These are phyloP conservation scores for Auricularia sp. DNA, from an alignment of 768 basidiomycete species.

Conservation along the genomic window DNA sequence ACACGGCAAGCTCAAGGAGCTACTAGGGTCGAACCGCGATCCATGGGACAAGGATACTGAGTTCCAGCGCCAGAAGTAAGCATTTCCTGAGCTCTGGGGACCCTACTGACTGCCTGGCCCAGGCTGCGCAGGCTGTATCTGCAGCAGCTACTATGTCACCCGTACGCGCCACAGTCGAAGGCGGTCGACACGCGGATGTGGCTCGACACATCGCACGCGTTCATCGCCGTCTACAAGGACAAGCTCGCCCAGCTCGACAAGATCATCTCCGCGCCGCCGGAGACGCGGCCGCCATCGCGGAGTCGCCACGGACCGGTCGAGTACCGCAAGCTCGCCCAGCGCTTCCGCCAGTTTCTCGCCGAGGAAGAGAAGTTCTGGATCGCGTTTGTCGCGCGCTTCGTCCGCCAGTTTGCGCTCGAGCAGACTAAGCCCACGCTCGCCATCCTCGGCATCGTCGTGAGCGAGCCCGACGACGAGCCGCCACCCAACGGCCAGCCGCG, in stretches of 20 bases:
- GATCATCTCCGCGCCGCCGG: slow-evolving; percentile 18
- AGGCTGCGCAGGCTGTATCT: slow-evolving; percentile 67
- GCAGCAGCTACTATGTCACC: slow-evolving; percentile 55
- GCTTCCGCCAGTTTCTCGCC: slow-evolving; percentile 82
- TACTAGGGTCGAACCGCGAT: slow-evolving; percentile 52
- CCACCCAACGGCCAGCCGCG: slow-evolving; percentile 13
- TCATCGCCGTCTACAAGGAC: slow-evolving; percentile 77
- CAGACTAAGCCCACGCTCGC: slow-evolving; percentile 50
- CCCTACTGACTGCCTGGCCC: slow-evolving; percentile 8
- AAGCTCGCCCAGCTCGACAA: slow-evolving; percentile 54
- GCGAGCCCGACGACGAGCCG: slow-evolving; percentile 21
- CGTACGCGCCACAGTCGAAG: slow-evolving; percentile 61
- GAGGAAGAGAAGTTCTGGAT: slow-evolving; percentile 91
- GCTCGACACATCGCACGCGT: slow-evolving; percentile 85
- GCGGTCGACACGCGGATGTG: slow-evolving; percentile 78
- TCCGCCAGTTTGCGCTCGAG: slow-evolving; percentile 57
- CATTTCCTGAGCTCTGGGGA: slow-evolving; percentile 5
- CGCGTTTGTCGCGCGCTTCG: slow-evolving; percentile 64
- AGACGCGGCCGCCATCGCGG: slow-evolving; percentile 30
- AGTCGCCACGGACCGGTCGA: slow-evolving; percentile 59
- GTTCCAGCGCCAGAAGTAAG: slow-evolving; percentile 77
- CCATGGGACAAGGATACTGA: slow-evolving; percentile 85
- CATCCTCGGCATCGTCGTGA: slow-evolving; percentile 40
- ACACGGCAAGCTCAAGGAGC: slow-evolving; percentile 43
- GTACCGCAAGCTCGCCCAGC: slow-evolving; percentile 72